phyloP scores from a whole-genome alignment of 169 alveolate species.

The Perkinsus marinus region DNA sequence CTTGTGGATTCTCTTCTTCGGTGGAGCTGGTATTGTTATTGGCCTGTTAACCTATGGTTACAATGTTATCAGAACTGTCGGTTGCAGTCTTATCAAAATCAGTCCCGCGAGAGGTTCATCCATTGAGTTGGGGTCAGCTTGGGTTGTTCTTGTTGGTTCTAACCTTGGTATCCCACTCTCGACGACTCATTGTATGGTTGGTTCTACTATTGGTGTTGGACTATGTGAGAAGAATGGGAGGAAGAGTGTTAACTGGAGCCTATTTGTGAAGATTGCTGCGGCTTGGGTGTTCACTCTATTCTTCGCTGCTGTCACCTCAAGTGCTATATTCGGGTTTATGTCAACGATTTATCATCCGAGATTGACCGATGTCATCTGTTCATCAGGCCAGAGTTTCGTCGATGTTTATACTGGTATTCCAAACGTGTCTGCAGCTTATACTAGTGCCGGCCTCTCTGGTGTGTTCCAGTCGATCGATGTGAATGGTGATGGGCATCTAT shows the following conservation, averaged over 20 bases:
- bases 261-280: slow-evolving; percentile 6
- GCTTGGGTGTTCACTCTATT: slow-evolving; percentile 23
- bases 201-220: slow-evolving; percentile 63
- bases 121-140: slow-evolving; percentile 52
- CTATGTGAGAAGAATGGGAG: slow-evolving; percentile 22
- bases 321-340: too few relatives aligned
- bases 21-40: slow-evolving; percentile 55
- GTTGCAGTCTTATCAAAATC: slow-evolving; percentile 47
- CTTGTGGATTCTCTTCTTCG: slow-evolving; percentile 54
- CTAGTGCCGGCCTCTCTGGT: too few relatives aligned
- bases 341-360: too few relatives aligned
- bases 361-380: too few relatives aligned
- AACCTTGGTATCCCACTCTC: slow-evolving; percentile 62
- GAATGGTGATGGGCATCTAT: not conserved
- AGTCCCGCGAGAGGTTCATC: slow-evolving; percentile 67
- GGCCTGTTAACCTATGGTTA: slow-evolving; percentile 62
- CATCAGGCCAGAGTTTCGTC: too few relatives aligned
- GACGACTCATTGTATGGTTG: slow-evolving; percentile 66
- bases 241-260: slow-evolving; percentile 15
- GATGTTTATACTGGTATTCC: too few relatives aligned
- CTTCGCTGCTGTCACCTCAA: slow-evolving; percentile 6
- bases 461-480: too few relatives aligned
- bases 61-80: slow-evolving; percentile 52
- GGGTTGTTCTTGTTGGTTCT: slow-evolving; percentile 50
- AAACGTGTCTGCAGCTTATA: too few relatives aligned